Conservation (phyloP, 1,139 yeast species). For the Lodderomyces orthopsilosis region DNA sequence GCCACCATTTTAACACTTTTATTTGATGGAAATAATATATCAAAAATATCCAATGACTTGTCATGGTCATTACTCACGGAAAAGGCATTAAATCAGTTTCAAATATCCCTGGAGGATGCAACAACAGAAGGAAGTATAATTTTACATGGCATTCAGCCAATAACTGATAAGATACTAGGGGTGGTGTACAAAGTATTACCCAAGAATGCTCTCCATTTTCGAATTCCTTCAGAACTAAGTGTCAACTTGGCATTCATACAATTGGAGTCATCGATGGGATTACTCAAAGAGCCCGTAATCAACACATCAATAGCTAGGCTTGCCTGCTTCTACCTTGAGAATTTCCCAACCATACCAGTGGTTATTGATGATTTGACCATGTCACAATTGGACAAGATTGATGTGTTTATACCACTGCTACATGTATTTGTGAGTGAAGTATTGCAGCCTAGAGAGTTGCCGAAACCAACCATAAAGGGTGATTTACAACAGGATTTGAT, state of each 20-base stretch:
- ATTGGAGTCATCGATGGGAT: constrained; percentile 9
- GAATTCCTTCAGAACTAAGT: constrained; percentile 27
- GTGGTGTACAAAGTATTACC: constrained; percentile 29
- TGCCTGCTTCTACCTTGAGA: constrained; percentile 14
- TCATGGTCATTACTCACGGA: constrained; percentile 19
- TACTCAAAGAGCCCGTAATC: neutral
- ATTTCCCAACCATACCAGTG: constrained; percentile 20
- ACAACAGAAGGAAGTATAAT: constrained; percentile 28
- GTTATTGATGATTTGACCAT: constrained; percentile 18
- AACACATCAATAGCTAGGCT: constrained; percentile 15
- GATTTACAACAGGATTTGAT: constrained; percentile 12
- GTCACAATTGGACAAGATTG: constrained; percentile 14
- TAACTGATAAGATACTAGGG: constrained; percentile 22
- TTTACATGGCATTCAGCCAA: constrained; percentile 24
- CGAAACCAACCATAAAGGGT: neutral
- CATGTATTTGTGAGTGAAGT: constrained; percentile 16
- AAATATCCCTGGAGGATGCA: constrained; percentile 19
- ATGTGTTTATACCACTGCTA: constrained; percentile 19
- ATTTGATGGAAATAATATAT: constrained; percentile 12
- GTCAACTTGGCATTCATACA: constrained; percentile 23
- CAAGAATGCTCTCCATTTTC: constrained; percentile 29
- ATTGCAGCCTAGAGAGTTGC: constrained; percentile 1
- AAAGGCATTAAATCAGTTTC: constrained; percentile 25
- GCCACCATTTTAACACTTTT: constrained; percentile 26
- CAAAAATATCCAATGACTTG: constrained; percentile 15